Base-by-base conservation (phyloP, 208 protist species). In the Leishmania tropica region DNA sequence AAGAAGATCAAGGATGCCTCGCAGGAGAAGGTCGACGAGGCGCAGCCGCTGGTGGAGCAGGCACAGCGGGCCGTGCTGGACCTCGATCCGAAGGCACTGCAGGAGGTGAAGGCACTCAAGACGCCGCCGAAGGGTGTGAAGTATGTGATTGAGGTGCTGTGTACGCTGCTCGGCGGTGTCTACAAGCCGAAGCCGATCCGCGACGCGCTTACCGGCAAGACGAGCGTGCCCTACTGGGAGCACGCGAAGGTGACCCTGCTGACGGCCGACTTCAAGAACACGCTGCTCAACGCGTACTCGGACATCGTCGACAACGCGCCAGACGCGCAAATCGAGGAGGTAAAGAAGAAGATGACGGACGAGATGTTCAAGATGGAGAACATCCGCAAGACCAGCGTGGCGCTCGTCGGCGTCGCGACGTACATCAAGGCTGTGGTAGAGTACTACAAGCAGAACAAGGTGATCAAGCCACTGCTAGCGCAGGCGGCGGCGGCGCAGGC, bases 361-460 rank as follows among this genome's bases (percentile, higher is more conserved):
- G 93, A 92, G 86, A 99, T 94, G 98, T 99, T 96, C 89, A 95
- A 96, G 78, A 97, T 97, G 82, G 98, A 99, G 84, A 96, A 97
- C 73, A 96, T 98, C 54, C 86, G 88, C 77, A 97, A 98, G 81
- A 96, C 94, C 37, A 97, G 94, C 71, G 88, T 93, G 47, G 95
- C 96, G 5, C 83, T 98, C 40, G 93, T 99, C 62, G 98, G 98
- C 78, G 97, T 99, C 60, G 99, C 97, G 56, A 95, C 97, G 37
- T 99, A 99, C 96, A 98, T 99, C 60, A 94, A 94, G 64, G 98
- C 99, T 2, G 99, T 99, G 81, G 95, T 99, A 86, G 98, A 99
- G 87, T 99, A 99, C 91, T 98, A 99, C 90, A 96, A 97, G 86
- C 98, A 99, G 72, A 97, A 98, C 81, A 99, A 99, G 87, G 93